Conservation (phyloP, 1,284 basidiomycete species). For the Ceratobasidium sp. region DNA sequence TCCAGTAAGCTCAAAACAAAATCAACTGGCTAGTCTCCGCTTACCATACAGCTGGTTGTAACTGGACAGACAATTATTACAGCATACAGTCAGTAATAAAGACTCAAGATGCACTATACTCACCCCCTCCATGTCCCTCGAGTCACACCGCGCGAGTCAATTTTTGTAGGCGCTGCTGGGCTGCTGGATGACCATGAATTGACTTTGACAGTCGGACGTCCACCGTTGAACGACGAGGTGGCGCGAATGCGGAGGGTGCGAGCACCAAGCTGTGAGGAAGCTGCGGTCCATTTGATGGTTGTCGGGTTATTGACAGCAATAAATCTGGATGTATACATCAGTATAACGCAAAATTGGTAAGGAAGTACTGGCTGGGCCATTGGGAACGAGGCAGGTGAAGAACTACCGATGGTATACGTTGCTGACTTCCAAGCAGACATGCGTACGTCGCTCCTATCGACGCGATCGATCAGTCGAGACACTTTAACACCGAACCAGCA, state of each 20-base stretch:
- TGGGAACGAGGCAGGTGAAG: slow-evolving; percentile 51
- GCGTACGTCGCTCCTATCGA: not conserved
- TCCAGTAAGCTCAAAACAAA: not conserved
- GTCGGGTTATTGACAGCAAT: slow-evolving; percentile 48
- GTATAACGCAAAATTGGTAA: not conserved
- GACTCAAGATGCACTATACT: not conserved
- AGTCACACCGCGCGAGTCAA: slow-evolving; percentile 42
- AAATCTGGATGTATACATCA: slow-evolving; percentile 49
- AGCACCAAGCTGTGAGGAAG: slow-evolving; percentile 7
- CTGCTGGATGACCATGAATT: slow-evolving; percentile 35
- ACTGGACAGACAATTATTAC: not conserved
- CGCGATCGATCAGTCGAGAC: not conserved
- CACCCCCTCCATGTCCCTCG: slow-evolving; percentile 21
- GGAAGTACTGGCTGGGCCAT: slow-evolving; percentile 50
- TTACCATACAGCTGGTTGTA: slow-evolving; percentile 13
- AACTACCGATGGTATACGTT: slow-evolving; percentile 54
- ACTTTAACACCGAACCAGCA: not conserved
- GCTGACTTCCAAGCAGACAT: not conserved
- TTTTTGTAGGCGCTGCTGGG: slow-evolving; percentile 37
- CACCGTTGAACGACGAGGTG: slow-evolving; percentile 31
- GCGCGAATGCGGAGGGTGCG: slow-evolving; percentile 26
- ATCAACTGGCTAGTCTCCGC: too few relatives aligned
- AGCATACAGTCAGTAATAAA: too few relatives aligned
- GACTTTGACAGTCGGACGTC: slow-evolving; percentile 33
- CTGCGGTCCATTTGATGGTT: slow-evolving; percentile 42